Conservation (phyloP, 2,329 filamentous ascomycete genomes). For the Meredithiella fracta region DNA sequence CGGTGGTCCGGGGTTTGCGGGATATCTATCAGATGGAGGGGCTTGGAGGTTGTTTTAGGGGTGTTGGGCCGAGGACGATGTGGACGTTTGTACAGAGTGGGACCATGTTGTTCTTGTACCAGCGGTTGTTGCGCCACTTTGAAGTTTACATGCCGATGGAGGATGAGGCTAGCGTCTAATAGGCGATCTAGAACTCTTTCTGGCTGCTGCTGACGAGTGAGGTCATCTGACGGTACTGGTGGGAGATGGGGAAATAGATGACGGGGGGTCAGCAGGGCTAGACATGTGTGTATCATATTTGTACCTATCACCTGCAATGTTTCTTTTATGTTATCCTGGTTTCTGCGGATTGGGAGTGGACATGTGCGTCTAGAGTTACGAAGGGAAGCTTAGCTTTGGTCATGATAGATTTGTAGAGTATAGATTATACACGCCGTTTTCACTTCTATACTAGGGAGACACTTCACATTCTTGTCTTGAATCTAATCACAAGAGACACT, state of each 20-base stretch:
- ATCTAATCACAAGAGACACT: no score
- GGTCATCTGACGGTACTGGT: background rate
- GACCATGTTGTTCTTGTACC: constrained; percentile 92
- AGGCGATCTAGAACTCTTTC: background rate
- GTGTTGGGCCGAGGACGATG: constrained; percentile 78
- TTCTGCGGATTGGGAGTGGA: background rate
- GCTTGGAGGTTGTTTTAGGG: constrained; percentile 77
- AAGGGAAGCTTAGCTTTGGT: background rate
- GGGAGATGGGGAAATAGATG: background rate
- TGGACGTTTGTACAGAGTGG: constrained; percentile 97
- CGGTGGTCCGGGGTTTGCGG: constrained; percentile 64
- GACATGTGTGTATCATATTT: constrained; percentile 15
- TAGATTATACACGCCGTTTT: background rate
- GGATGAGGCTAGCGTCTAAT: constrained; percentile 16
- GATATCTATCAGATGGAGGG: constrained; percentile 88
- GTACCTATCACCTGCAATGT: constrained; percentile 9
- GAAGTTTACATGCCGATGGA: constrained; percentile 32
- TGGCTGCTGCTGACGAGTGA: constrained; percentile 15
- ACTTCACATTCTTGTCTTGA: no score
- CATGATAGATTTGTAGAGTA: constrained; percentile 1
- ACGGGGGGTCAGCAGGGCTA: constrained; percentile 1
- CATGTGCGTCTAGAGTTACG: background rate
- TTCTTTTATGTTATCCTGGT: constrained; percentile 7
- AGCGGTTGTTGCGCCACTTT: constrained; percentile 65
- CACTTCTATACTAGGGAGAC: no score